A percentile compares a stretch with the other conserved stretches of the same genome.
phyloP scores from a whole-genome alignment of 1,284 basidiomycete species.

The Gomphus bonarii region DNA sequence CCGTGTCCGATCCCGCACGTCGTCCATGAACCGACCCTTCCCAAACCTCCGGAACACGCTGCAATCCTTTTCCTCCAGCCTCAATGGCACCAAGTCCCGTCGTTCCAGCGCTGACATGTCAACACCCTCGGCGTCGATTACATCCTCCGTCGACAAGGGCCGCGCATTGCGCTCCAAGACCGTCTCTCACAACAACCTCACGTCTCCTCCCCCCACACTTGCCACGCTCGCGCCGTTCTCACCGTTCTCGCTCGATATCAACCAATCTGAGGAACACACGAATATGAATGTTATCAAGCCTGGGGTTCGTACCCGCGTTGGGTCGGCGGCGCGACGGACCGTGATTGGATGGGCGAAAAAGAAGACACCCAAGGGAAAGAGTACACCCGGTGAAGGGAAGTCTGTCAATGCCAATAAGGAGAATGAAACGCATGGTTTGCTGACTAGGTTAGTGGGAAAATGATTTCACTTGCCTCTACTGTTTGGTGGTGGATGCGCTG shows the following conservation, averaged over 20 bases:
- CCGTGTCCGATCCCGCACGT: constrained; percentile 51
- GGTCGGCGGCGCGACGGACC: constrained; percentile 42
- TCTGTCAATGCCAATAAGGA: constrained; percentile 16
- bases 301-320: constrained; percentile 37
- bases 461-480: constrained; percentile 31
- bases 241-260: constrained; percentile 24
- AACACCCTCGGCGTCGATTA: constrained; percentile 1
- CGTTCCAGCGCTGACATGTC: neutral
- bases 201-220: constrained; percentile 27
- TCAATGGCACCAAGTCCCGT: constrained; percentile 8
- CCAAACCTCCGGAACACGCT: constrained; percentile 45
- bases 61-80: constrained; percentile 23
- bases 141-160: constrained; percentile 19
- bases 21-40: constrained; percentile 44
- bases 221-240: constrained; percentile 33
- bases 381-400: constrained; percentile 11
- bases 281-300: constrained; percentile 21
- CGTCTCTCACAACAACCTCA: constrained; percentile 17
- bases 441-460: constrained; percentile 33
- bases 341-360: constrained; percentile 56
- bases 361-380: constrained; percentile 27
- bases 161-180: constrained; percentile 30
- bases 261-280: constrained; percentile 14
- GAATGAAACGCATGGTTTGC: constrained; percentile 28
- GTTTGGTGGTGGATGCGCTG: neutral